A percentile compares a stretch with the other conserved stretches of the same genome.
These are phyloP conservation scores for Xerocomus spinulosus DNA, from an alignment of 768 basidiomycete genomes.

Conservation along the genomic window DNA sequence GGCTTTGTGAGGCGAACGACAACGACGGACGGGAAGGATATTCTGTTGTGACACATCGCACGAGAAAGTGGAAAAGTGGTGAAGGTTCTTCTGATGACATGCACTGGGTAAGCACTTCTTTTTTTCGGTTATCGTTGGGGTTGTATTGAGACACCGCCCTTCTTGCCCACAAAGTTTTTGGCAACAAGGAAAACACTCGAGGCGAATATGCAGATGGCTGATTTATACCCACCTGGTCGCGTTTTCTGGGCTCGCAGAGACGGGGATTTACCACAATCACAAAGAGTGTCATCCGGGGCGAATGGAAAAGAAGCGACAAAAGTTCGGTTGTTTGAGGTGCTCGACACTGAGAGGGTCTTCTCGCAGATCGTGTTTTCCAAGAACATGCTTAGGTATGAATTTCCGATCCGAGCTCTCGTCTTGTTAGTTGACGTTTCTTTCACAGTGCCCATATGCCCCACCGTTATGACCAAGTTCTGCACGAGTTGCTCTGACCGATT, in stretches of 20 bases:
- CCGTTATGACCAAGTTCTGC: constrained; percentile 71
- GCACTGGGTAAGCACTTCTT: constrained; percentile 45
- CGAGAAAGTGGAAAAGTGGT: constrained; percentile 61
- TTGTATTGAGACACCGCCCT: background rate
- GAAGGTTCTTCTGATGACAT: constrained; percentile 48
- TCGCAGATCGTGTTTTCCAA: constrained; percentile 75
- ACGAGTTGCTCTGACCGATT: constrained; percentile 52
- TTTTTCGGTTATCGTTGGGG: background rate
- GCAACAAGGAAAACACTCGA: constrained; percentile 79
- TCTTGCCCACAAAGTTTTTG: constrained; percentile 50
- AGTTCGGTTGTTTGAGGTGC: constrained; percentile 70
- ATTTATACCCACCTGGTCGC: constrained; percentile 72
- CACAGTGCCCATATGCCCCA: constrained; percentile 72
- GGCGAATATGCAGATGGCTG: constrained; percentile 73
- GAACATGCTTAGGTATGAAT: constrained; percentile 72
- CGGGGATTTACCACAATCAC: constrained; percentile 57
- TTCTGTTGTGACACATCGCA: constrained; percentile 39
- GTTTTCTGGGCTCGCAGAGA: constrained; percentile 79
- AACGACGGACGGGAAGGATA: constrained; percentile 37
- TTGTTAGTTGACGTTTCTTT: background rate
- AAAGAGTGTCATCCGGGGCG: constrained; percentile 18
- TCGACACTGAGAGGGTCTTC: constrained; percentile 73
- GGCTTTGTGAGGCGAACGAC: constrained; percentile 72
- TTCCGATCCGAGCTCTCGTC: background rate
- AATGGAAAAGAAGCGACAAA: constrained; percentile 39